Evolutionary conservation across 2,329 filamentous ascomycete species (phyloP), one percentile per base, ranked within the genome.

Genomic region (Aureobasidium uvarum): DNA sequence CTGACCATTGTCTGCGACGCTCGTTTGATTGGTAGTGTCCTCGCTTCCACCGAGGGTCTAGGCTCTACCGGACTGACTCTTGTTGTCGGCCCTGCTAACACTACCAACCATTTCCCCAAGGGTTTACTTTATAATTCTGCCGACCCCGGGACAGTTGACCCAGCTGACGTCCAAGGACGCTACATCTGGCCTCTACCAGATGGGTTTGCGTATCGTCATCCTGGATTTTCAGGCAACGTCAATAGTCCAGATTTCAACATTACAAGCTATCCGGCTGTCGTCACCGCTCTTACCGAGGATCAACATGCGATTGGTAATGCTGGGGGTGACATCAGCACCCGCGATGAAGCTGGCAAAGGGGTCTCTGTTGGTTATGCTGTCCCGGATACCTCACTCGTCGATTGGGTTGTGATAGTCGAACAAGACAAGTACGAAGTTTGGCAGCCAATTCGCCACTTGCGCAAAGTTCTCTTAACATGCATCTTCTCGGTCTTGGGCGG

Each of bases 361-460:
- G 91, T 97, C 1, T 89, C 91, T 13, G 88, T 93, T n/a, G 93
- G 92, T 25, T 94, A 87, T 71, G 90, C 91, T 8, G 82, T 89
- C 13, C 86, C 90, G 0, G 82, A 85, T 62, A 91, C 83, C 5
- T 74, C 78, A 0, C 77, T 96, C 62, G 90, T 90, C 8, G 86
- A 94, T 71, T 97, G 93, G 93, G 86, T 90, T 5, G 79, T 97
- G 3, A 71, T 96, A 2, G 85, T 96, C 0, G 93, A 96, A 74
- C 88, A 95, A 75, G 81, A 86, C 2, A 86, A 86, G 68, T 75
- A 75, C 25, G 92, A 96, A 76, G 91, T 92, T 0, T 92, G 89
- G 78, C 81, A 82, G 8, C 90, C 92, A 0, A 92, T 96, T 66
- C 77, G 81, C 33, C 87, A 86, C 23, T 81, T 96, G n/a, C 86